A percentile compares a stretch with the other conserved stretches of the same genome.
These are phyloP conservation scores for Chaetomiaceae sp. DNA, from an alignment of 2,329 filamentous ascomycete genomes.

Conservation along the genomic window DNA sequence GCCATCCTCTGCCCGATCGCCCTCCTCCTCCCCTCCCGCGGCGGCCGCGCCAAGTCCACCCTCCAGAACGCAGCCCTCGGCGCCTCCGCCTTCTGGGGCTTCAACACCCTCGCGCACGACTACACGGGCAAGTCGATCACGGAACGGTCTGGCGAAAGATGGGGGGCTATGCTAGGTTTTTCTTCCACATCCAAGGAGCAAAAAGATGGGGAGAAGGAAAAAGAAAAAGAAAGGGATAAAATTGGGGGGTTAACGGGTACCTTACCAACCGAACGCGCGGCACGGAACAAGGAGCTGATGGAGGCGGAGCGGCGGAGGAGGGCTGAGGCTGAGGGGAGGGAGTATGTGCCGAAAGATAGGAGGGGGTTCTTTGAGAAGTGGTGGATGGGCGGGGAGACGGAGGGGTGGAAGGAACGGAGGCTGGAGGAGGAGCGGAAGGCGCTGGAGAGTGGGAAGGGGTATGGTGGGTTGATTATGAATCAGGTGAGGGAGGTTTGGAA, in stretches of 20 bases:
- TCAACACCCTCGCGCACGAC: constrained; percentile 53
- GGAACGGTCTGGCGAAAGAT: constrained; percentile 42
- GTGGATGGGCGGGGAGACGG: constrained; percentile 56
- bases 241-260: constrained; percentile 31
- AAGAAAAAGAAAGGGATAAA: no score
- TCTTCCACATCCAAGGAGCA: neutral
- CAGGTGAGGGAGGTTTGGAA: constrained; percentile 52
- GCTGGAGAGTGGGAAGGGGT: constrained; percentile 51
- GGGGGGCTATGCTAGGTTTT: constrained; percentile 38
- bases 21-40: constrained; percentile 26
- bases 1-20: constrained; percentile 45
- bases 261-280: constrained; percentile 54
- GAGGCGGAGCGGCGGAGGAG: constrained; percentile 42
- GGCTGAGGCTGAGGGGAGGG: constrained; percentile 31
- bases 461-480: constrained; percentile 53
- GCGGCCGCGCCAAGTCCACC: constrained; percentile 5
- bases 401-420: constrained; percentile 51
- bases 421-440: constrained; percentile 49
- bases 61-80: constrained; percentile 48
- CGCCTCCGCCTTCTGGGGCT: constrained; percentile 47
- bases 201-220: neutral
- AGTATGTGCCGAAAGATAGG: constrained; percentile 16
- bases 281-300: constrained; percentile 43
- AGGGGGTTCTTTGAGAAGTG: constrained; percentile 28
- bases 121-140: constrained; percentile 53